Conservation (phyloP, 2,329 filamentous ascomycete genomes). For the Clarireedia monteithiana region DNA sequence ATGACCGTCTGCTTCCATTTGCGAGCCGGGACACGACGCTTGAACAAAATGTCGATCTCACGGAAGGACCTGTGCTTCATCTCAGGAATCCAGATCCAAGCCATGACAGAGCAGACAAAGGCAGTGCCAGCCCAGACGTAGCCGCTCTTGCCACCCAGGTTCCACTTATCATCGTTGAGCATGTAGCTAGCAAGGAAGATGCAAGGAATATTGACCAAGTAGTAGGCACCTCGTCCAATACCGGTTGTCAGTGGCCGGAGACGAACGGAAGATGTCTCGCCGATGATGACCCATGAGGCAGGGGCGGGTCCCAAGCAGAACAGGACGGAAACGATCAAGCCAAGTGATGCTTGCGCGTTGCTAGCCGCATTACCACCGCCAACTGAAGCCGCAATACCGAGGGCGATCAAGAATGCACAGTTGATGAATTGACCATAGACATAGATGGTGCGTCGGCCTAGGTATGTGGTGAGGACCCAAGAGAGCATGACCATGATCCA, state of each 20-base stretch:
- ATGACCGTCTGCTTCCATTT: conserved; percentile 44
- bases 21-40: conserved; percentile 30
- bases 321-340: conserved; percentile 57
- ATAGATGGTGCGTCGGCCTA: conserved; percentile 57
- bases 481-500: conserved; percentile 57
- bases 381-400: conserved; percentile 52
- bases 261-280: conserved; percentile 57
- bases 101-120: conserved; percentile 42
- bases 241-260: conserved; percentile 59
- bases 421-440: conserved; percentile 51
- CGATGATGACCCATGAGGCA: conserved; percentile 59
- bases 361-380: conserved; percentile 33
- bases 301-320: conserved; percentile 57
- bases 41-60: conserved; percentile 43
- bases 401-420: conserved; percentile 43
- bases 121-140: conserved; percentile 53
- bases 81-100: conserved; percentile 47
- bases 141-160: conserved; percentile 48
- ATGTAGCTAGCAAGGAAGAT: conserved; percentile 55
- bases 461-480: conserved; percentile 57
- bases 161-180: conserved; percentile 42
- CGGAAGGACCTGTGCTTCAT: conserved; percentile 48
- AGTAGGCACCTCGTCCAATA: conserved; percentile 56
- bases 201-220: conserved; percentile 56
- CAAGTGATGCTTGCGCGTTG: conserved; percentile 52